Percentiles rank a stretch among this genome's conserved stretches.
These are phyloP conservation scores for Mycena haematopus DNA, from an alignment of 768 basidiomycete species.

Conservation along the genomic window DNA sequence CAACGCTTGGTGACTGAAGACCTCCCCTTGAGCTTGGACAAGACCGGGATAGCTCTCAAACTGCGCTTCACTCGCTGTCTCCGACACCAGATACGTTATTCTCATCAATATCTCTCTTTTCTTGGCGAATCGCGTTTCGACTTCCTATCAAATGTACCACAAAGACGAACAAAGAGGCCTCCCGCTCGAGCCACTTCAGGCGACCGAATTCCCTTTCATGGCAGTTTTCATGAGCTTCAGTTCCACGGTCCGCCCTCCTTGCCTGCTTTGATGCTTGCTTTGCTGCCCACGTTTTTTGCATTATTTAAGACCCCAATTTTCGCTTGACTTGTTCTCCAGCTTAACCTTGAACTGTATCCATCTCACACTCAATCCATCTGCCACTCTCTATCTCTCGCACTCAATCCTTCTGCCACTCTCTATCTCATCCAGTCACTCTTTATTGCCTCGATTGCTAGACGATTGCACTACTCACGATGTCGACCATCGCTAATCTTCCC, in stretches of 20 bases:
- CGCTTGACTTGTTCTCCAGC: conserved; percentile 12
- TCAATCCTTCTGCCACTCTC: conserved; percentile 8
- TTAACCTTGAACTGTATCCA: conserved; percentile 14
- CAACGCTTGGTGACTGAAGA: no score
- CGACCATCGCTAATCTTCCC: conserved; percentile 27
- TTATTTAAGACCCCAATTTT: conserved; percentile 16
- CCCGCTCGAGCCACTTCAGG: not conserved
- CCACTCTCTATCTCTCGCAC: conserved; percentile 2
- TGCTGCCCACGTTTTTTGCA: conserved; percentile 1
- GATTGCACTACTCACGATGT: conserved; percentile 13
- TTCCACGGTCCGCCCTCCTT: not conserved
- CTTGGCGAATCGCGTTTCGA: no score
- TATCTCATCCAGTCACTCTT: conserved; percentile 7
- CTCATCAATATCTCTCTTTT: no score
- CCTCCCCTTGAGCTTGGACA: no score
- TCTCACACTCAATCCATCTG: conserved; percentile 11
- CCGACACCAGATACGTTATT: no score
- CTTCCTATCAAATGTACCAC: no score
- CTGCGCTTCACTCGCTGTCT: no score
- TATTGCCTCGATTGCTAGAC: conserved; percentile 16
- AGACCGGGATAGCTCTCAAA: no score
- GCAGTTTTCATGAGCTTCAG: not conserved
- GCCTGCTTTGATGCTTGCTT: conserved; percentile 11
- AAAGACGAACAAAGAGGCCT: not conserved
- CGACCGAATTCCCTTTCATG: conserved; percentile 12